Conservation (phyloP, 1,284 basidiomycete genomes). For the Veloboletus limbatus region DNA sequence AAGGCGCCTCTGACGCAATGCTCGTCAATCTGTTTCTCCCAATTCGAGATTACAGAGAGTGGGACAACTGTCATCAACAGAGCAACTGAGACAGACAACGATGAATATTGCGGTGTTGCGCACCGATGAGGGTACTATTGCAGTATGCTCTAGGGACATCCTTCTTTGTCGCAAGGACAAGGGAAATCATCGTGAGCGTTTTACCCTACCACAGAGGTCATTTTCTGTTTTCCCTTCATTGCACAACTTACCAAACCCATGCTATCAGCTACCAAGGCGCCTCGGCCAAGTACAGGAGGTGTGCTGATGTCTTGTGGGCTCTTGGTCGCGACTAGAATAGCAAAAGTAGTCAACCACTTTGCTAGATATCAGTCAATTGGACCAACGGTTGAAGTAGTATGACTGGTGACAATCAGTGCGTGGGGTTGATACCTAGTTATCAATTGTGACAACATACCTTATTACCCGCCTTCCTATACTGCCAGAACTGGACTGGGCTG, state of each 20-base stretch:
- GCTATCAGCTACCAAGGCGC: slow-evolving; percentile 84
- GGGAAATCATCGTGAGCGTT: slow-evolving; percentile 77
- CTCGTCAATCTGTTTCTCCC: slow-evolving; percentile 85
- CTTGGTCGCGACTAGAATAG: slow-evolving; percentile 66
- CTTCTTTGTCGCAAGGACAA: slow-evolving; percentile 72
- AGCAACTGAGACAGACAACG: slow-evolving; percentile 1
- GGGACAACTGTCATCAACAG: slow-evolving; percentile 64
- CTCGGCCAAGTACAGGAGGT: slow-evolving; percentile 70
- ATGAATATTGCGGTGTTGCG: slow-evolving; percentile 14
- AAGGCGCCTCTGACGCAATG: slow-evolving; percentile 63
- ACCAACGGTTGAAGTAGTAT: slow-evolving; percentile 67
- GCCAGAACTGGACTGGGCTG: slow-evolving; percentile 86
- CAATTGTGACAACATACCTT: slow-evolving; percentile 48
- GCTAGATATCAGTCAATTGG: neutral
- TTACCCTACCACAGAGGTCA: slow-evolving; percentile 57
- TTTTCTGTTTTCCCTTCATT: neutral
- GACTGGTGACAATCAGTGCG: slow-evolving; percentile 33
- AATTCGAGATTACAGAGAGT: slow-evolving; percentile 85
- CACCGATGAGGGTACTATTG: slow-evolving; percentile 74
- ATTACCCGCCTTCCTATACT: slow-evolving; percentile 50
- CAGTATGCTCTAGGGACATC: slow-evolving; percentile 58
- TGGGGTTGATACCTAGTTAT: neutral
- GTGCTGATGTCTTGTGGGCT: slow-evolving; percentile 58
- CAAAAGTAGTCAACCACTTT: neutral
- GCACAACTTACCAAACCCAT: slow-evolving; percentile 63